Base-by-base conservation (phyloP, 2,329 filamentous ascomycete genomes). In the Diaporthe amygdali region DNA sequence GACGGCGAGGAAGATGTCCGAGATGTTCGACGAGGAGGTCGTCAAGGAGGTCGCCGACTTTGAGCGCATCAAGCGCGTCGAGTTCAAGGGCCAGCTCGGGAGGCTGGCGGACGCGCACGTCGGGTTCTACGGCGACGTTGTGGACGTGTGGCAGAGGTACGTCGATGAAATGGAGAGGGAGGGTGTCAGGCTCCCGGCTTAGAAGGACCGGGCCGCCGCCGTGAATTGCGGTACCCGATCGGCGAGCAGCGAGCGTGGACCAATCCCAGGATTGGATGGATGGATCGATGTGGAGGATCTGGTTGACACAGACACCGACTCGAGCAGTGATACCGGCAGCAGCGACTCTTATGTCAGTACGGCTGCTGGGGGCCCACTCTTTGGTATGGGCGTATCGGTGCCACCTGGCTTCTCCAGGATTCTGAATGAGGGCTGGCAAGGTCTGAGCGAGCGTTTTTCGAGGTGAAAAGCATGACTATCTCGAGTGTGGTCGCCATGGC, bases 21-120 rank as follows among this genome's bases (percentile, higher is more conserved):
- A 98, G 82, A 92, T 94, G 79, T 99, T 99, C 78, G 96, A 98
- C 81, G 95, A 98, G 79, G 95, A 98, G 82, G 96, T 98, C 1
- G 93, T 98, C 52, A 93, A 94, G 77, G 96, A 99, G 81, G 94
- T 98, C 0, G 89, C 89, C 25, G 95, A 98, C 79, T 99, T 99
- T 83, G 96, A 99, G 84, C 90, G 95, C 70, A 98, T 98, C 86
- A 99, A 99, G 86, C 91, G 94, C 47, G 87, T 94, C 51, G 96
- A 99, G 85, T 97, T 99, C 82, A 94, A 94, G 81, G 89, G 92
- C 74, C 95, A 96, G 76, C 87, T 99, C 63, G 94, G 94, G 2
- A 91, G 90, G 3, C 82, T 99, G 61, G 94, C 96, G 0, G 92
- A 96, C 78, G 91, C 94, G 22, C 94, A 99, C 80, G 90, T 97